phyloP scores from a whole-genome alignment of 257 asterid genomes.

The Jacaranda mimosifolia region DNA sequence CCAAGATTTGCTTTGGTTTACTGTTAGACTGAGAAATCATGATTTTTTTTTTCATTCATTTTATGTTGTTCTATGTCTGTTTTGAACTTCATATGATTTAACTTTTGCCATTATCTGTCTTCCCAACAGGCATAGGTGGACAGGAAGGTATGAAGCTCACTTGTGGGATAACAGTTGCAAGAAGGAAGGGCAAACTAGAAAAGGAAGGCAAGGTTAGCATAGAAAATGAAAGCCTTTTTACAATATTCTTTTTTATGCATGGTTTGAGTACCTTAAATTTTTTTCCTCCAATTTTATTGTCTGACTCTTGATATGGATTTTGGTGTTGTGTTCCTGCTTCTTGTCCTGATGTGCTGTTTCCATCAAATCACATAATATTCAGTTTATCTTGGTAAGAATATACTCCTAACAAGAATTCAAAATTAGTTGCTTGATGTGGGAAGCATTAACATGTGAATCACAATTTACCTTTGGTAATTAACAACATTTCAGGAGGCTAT shows the following conservation, averaged over 20 bases:
- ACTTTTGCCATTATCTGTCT: not conserved
- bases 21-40: not conserved
- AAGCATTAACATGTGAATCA: not conserved
- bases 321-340: conserved; percentile 35
- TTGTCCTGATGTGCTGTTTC: conserved; percentile 45
- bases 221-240: not conserved
- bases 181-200: conserved; percentile 49
- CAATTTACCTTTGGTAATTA: not conserved
- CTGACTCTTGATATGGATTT: conserved; percentile 49
- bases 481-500: conserved; percentile 63
- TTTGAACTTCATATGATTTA: not conserved
- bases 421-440: not conserved
- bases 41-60: conserved; percentile 1
- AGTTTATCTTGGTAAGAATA: conserved; percentile 81
- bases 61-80: not conserved
- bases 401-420: not conserved
- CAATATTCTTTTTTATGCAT: conserved; percentile 31
- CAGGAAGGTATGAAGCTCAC: conserved; percentile 49
- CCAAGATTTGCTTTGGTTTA: not conserved
- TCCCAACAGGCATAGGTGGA: conserved; percentile 40
- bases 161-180: conserved; percentile 47
- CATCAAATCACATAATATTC: conserved; percentile 35
- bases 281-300: conserved; percentile 26
- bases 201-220: conserved; percentile 51
- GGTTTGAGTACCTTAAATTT: not conserved